A percentile compares a stretch with the other conserved stretches of the same genome.
Conservation (phyloP, 2,329 filamentous ascomycete species). For the Apiospora phragmitis region DNA sequence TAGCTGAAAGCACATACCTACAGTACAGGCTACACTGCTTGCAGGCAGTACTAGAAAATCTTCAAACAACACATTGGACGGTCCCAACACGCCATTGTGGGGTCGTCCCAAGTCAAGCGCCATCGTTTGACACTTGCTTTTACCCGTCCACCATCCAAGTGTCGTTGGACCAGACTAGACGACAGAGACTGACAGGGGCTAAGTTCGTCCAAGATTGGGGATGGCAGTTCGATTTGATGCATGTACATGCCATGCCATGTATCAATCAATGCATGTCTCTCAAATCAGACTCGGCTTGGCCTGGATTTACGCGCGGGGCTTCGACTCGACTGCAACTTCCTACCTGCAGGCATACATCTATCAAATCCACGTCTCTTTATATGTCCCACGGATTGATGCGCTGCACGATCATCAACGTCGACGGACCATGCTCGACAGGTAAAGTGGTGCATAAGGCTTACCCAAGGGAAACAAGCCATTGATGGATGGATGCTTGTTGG, state of each 20-base stretch:
- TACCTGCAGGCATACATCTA: background rate
- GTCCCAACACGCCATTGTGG: slow-evolving; percentile 6
- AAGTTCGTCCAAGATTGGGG: background rate
- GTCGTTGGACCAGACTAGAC: background rate
- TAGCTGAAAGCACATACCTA: background rate
- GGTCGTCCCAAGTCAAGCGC: slow-evolving; percentile 5
- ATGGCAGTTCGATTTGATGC: slow-evolving; percentile 1
- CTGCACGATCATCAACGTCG: background rate
- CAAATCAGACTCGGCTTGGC: background rate
- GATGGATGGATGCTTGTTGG: background rate
- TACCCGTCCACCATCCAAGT: background rate
- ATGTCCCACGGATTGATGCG: background rate
- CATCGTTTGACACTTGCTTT: slow-evolving; percentile 7
- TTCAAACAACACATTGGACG: slow-evolving; percentile 1
- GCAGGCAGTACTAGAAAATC: background rate
- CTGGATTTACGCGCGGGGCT: background rate
- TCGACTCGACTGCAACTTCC: background rate
- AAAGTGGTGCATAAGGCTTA: background rate
- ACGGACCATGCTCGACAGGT: background rate
- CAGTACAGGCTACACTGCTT: too few species aligned
- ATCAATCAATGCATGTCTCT: background rate
- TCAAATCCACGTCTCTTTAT: background rate
- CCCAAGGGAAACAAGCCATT: background rate
- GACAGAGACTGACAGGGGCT: background rate
- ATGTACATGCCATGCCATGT: background rate